Conservation (phyloP, 1,139 yeast species). For the Taphrina sp. region DNA sequence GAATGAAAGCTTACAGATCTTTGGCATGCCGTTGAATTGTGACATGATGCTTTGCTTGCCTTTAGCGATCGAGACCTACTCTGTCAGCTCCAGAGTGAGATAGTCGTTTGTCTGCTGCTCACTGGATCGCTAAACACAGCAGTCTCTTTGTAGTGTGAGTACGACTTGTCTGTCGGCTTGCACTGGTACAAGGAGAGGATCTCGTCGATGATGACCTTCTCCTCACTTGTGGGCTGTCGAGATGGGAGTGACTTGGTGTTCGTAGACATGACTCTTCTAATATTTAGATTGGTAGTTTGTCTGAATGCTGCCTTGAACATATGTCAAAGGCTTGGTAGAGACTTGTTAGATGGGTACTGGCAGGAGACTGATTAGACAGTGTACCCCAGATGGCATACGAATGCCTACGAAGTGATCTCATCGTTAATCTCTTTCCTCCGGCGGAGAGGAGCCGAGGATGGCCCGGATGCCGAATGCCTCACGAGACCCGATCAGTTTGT, state of each 20-base stretch:
- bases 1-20: slow-evolving; percentile 7
- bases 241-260: slow-evolving; percentile 22
- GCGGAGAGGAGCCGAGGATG: no score
- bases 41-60: slow-evolving; percentile 20
- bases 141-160: slow-evolving; percentile 27
- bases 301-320: no score
- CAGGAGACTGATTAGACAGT: no score
- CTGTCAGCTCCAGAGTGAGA: no score
- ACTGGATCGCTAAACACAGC: slow-evolving; percentile 29
- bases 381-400: no score
- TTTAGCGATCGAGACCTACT: slow-evolving; percentile 10
- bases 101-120: no score
- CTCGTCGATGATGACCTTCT: slow-evolving; percentile 27
- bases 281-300: background rate
- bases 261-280: slow-evolving; percentile 17
- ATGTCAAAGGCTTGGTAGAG: no score
- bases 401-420: no score
- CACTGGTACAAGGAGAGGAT: slow-evolving; percentile 29
- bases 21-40: slow-evolving; percentile 32
- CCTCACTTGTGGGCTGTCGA: slow-evolving; percentile 9
- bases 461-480: no score
- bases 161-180: slow-evolving; percentile 29
- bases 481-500: no score
- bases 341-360: no score
- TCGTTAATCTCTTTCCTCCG: no score